Percentiles rank a stretch among this genome's conserved stretches.
phyloP scores from a whole-genome alignment of 257 asterid species.

The Plantago ovata region DNA sequence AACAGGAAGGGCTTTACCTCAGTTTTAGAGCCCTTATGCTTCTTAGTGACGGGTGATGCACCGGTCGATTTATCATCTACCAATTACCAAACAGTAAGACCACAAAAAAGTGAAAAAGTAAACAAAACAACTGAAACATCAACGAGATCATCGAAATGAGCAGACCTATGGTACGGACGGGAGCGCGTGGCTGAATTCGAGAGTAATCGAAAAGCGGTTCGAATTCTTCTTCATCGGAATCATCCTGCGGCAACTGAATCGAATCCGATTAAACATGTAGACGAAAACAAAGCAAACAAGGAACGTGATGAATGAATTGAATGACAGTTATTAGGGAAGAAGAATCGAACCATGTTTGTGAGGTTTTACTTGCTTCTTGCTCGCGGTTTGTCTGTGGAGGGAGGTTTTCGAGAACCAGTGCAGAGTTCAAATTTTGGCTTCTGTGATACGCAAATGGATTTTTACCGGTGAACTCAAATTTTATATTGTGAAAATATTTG shows the following conservation, averaged over 20 bases:
- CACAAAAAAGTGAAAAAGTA: not conserved
- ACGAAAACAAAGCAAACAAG: constrained; percentile 9
- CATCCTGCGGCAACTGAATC: constrained; percentile 34
- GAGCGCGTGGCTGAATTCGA: constrained; percentile 65
- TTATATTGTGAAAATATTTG: too few species aligned
- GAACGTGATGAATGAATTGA: not conserved
- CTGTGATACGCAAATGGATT: too few species aligned
- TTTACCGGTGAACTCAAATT: too few species aligned
- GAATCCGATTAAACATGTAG: constrained; percentile 3
- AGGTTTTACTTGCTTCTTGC: not conserved
- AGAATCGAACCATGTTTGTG: constrained; percentile 29
- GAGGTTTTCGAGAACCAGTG: too few species aligned
- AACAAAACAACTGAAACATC: constrained; percentile 6
- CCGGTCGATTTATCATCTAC: constrained; percentile 57
- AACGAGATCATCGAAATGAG: not conserved
- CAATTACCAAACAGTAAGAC: constrained; percentile 18
- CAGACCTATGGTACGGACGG: constrained; percentile 50
- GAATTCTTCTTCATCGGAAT: constrained; percentile 71
- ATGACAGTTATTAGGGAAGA: not conserved
- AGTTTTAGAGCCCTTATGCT: constrained; percentile 38
- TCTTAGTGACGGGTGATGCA: constrained; percentile 51
- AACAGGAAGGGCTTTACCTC: constrained; percentile 29
- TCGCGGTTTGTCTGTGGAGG: too few species aligned
- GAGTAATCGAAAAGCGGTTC: constrained; percentile 94
- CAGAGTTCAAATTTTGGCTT: too few species aligned